phyloP scores from a whole-genome alignment of 805 yeast genomes.

The Hanseniaspora lindneri region DNA sequence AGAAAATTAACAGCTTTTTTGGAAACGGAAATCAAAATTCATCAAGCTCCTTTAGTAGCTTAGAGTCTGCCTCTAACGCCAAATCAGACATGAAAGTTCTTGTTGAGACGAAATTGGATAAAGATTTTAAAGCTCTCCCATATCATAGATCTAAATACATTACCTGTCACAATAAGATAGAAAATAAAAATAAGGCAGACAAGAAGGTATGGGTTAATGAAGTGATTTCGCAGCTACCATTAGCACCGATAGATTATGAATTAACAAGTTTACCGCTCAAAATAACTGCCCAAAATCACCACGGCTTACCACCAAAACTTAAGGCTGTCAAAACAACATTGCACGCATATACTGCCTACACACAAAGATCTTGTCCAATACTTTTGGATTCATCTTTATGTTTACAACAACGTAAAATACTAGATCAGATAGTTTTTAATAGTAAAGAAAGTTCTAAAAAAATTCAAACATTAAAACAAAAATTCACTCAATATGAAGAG shows the following conservation, averaged over 20 bases:
- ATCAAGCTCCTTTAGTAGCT: background rate
- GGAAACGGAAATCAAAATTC: background rate
- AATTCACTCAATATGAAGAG: background rate
- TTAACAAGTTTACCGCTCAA: background rate
- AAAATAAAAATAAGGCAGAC: constrained; percentile 4
- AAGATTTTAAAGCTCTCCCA: constrained; percentile 4
- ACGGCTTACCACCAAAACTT: background rate
- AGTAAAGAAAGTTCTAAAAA: background rate
- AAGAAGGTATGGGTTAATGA: constrained; percentile 7
- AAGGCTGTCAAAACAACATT: background rate
- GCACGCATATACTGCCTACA: background rate
- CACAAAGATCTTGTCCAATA: constrained; percentile 10
- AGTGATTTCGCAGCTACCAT: background rate
- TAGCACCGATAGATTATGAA: background rate
- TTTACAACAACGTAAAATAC: background rate
- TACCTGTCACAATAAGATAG: background rate
- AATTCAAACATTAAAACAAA: background rate
- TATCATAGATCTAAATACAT: constrained; percentile 10
- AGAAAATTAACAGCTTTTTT: constrained; percentile 6
- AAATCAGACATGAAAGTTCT: background rate
- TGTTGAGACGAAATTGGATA: constrained; percentile 2
- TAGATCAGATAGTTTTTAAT: constrained; percentile 5
- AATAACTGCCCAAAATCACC: background rate
- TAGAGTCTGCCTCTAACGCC: too few species aligned
- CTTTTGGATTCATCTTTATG: constrained; percentile 5